These are phyloP conservation scores for Diaporthe velutina DNA, from an alignment of 2,329 filamentous ascomycete species.

Conservation along the genomic window DNA sequence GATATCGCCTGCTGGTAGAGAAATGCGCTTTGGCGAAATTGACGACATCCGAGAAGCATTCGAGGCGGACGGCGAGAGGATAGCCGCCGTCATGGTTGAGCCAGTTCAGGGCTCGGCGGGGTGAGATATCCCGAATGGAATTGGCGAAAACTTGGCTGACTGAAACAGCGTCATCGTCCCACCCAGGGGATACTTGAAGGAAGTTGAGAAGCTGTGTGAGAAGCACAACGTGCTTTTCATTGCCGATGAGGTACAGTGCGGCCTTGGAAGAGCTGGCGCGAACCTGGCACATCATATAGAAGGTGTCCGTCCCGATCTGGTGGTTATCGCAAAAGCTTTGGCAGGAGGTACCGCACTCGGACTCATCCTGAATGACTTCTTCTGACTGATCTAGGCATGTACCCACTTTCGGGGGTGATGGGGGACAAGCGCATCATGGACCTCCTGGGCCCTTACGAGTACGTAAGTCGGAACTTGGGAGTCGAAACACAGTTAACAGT, in stretches of 20 bases:
- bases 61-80: neutral
- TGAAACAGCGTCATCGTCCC: constrained; percentile 12
- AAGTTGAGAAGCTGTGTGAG: constrained; percentile 78
- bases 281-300: constrained; percentile 21
- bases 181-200: constrained; percentile 80
- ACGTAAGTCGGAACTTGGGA: neutral
- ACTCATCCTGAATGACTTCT: too few relatives aligned
- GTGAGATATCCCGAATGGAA: constrained; percentile 68
- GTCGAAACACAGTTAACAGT: neutral
- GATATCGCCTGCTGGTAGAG: neutral
- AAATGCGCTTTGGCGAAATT: constrained; percentile 12
- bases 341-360: constrained; percentile 4
- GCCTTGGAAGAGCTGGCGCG: constrained; percentile 66
- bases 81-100: constrained; percentile 12
- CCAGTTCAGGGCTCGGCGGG: constrained; percentile 25
- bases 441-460: constrained; percentile 12
- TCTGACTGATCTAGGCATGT: constrained; percentile 8
- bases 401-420: constrained; percentile 23
- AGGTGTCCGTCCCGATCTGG: constrained; percentile 17
- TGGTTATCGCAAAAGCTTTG: constrained; percentile 12
- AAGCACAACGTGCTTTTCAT: constrained; percentile 80
- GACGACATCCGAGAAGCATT: constrained; percentile 16
- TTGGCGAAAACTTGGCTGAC: constrained; percentile 71
- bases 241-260: constrained; percentile 88
- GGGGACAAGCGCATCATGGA: constrained; percentile 4